Evolutionary conservation across 2,329 filamentous ascomycete genomes (phyloP), one percentile per base, ranked within the genome.

Genomic region (Lecanicillium sp.): DNA sequence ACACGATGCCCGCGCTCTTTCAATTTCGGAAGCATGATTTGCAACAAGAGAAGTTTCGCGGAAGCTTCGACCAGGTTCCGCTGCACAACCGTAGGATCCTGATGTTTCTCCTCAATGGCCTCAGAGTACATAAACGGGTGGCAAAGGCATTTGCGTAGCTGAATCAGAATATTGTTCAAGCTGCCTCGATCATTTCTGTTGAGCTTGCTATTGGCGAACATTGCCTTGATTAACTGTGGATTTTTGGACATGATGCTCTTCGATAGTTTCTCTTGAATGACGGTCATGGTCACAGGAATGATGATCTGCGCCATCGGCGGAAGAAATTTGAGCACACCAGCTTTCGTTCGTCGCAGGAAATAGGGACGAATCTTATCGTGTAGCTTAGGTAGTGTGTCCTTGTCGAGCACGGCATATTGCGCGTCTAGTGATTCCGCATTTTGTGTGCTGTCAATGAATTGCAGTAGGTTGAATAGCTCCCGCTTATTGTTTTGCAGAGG

Each of bases 241-340:
- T 94, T 95, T 59, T 94, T 92, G 12, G 85, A 79, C 51, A 98
- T 75, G 50, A 98, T 96, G 3, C 85, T 94, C 55, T 89, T 92
- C 65, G 92, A 95, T 1, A 98, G 72, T 55, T 87, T 92, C 66
- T 95, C 92, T 57, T 98, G 94, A 11, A 98, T 69, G 12, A 87
- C 71, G 2, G 86, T 89, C 89, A 97, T 96, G 3, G 86, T 89
- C n/a, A 98, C 81, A 0, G 92, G 92, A 4, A 98, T 66, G 45
- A 98, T 97, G 49, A 98, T 88, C 53, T 97, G 90, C 2, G 85
- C 83, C 77, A 98, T 88, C 0, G 90, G 82, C 1, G 92, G 92
- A 9, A 98, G 68, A 59, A 96, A 95, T 29, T 86, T 90, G 37
- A 98, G 69, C 0, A 96, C 90, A 44, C 90, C 82, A 11, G 81